These are phyloP conservation scores for Malbranchea zuffiana DNA, from an alignment of 2,329 filamentous ascomycete species.

Conservation along the genomic window DNA sequence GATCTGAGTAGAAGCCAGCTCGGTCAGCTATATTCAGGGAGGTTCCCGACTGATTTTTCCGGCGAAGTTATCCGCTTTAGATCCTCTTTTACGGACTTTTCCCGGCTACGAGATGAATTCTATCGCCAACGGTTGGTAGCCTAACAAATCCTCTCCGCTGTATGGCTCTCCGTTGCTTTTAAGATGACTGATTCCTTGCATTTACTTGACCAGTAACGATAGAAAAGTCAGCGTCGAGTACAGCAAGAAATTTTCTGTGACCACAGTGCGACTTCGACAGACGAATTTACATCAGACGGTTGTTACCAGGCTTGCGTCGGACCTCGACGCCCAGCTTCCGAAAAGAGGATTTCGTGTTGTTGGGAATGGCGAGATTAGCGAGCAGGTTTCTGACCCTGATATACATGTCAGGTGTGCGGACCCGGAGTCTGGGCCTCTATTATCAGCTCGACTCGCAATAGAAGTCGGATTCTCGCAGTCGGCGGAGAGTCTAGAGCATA, in stretches of 20 bases:
- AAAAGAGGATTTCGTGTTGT: too few relatives aligned
- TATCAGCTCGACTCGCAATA: too few relatives aligned
- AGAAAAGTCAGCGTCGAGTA: not conserved
- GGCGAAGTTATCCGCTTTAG: not conserved
- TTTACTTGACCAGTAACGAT: not conserved
- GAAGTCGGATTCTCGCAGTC: too few relatives aligned
- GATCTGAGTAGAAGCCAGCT: not conserved
- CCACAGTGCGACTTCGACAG: not conserved
- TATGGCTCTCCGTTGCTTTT: too few relatives aligned
- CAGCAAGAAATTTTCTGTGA: not conserved
- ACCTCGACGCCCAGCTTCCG: too few relatives aligned
- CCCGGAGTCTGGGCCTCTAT: too few relatives aligned
- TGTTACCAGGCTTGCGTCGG: too few relatives aligned
- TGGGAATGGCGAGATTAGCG: too few relatives aligned
- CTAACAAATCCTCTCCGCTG: not conserved
- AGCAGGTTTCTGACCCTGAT: too few relatives aligned
- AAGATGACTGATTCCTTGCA: not conserved
- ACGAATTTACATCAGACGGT: not conserved
- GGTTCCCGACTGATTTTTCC: slow-evolving; percentile 2
- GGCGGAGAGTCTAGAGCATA: too few relatives aligned
- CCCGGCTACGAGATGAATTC: not conserved
- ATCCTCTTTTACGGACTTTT: not conserved
- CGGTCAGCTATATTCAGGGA: not conserved
- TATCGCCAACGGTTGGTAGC: not conserved
- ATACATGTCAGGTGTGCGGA: too few relatives aligned